Percentiles rank a stretch among this genome's conserved stretches.
phyloP scores from a whole-genome alignment of 2,329 filamentous ascomycete species.

The Seiridium cupressi region DNA sequence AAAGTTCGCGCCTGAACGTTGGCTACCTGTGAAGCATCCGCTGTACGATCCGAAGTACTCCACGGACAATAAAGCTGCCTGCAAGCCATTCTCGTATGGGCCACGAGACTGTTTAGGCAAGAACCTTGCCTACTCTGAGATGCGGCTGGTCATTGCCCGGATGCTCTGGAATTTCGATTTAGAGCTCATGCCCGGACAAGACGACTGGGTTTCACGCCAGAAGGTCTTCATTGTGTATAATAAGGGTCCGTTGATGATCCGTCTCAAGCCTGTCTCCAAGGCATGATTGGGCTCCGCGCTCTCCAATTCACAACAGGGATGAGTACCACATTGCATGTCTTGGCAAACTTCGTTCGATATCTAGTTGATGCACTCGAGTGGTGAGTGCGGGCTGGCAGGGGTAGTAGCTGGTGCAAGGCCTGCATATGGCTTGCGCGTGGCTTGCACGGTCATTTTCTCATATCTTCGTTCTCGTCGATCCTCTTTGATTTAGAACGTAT shows the following conservation, averaged over 20 bases:
- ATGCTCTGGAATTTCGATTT: conserved; percentile 1
- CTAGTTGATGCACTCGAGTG: too few relatives aligned
- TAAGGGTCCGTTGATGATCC: background rate
- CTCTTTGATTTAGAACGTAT: too few relatives aligned
- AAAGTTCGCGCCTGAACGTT: conserved; percentile 12
- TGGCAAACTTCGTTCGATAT: background rate
- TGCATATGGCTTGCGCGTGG: too few relatives aligned
- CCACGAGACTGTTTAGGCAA: conserved; percentile 19
- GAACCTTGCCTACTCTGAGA: conserved; percentile 31
- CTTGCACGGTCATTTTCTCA: too few relatives aligned
- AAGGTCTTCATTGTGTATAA: background rate
- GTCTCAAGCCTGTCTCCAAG: background rate
- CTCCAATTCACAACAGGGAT: background rate
- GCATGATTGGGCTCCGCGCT: background rate
- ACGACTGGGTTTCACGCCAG: background rate
- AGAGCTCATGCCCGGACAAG: background rate
- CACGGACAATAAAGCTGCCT: conserved; percentile 8
- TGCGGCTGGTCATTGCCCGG: conserved; percentile 31
- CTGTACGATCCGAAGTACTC: background rate
- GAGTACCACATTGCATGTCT: background rate
- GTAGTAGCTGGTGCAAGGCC: too few relatives aligned
- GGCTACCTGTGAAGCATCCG: conserved; percentile 6
- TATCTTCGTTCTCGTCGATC: too few relatives aligned
- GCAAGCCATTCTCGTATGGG: conserved; percentile 15
- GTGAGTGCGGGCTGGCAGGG: too few relatives aligned